Percentiles rank a stretch among this genome's conserved stretches.
Evolutionary conservation across 2,329 filamentous ascomycete genomes (phyloP).

Genomic region (Whalleya microplaca): DNA sequence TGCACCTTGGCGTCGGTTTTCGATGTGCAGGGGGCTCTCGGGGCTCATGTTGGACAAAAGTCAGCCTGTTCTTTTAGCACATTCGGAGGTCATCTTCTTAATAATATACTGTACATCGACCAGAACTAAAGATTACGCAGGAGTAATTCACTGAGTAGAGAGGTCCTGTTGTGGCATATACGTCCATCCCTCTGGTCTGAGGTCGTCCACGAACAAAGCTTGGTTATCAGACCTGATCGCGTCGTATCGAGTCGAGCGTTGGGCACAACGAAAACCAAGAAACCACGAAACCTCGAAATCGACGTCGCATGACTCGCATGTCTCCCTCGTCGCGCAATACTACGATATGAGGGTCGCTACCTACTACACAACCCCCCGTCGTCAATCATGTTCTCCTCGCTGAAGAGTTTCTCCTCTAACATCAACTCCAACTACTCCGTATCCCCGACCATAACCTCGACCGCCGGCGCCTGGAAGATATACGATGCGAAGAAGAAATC

Average conservation of each 20-base stretch:
- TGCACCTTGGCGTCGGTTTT: background rate
- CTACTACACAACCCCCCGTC: constrained; percentile 16
- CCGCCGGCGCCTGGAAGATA: constrained; percentile 93
- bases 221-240: constrained; percentile 4
- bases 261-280: too few species aligned
- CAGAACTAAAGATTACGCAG: too few species aligned
- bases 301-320: constrained; percentile 26
- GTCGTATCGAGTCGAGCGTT: constrained; percentile 1
- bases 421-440: constrained; percentile 92
- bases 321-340: constrained; percentile 20
- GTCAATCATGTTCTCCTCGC: constrained; percentile 81
- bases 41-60: constrained; percentile 10
- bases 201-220: constrained; percentile 9
- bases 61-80: constrained; percentile 9
- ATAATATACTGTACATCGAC: too few species aligned
- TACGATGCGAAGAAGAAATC: constrained; percentile 97
- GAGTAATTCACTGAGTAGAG: too few species aligned
- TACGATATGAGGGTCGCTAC: constrained; percentile 35
- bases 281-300: constrained; percentile 2
- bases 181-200: too few species aligned
- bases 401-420: constrained; percentile 93
- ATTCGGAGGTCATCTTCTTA: constrained; percentile 7
- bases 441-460: constrained; percentile 73
- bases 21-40: constrained; percentile 9
- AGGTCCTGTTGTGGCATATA: too few species aligned